phyloP scores from a whole-genome alignment of 805 yeast genomes.

The Helenozyma rhizophorensis region DNA sequence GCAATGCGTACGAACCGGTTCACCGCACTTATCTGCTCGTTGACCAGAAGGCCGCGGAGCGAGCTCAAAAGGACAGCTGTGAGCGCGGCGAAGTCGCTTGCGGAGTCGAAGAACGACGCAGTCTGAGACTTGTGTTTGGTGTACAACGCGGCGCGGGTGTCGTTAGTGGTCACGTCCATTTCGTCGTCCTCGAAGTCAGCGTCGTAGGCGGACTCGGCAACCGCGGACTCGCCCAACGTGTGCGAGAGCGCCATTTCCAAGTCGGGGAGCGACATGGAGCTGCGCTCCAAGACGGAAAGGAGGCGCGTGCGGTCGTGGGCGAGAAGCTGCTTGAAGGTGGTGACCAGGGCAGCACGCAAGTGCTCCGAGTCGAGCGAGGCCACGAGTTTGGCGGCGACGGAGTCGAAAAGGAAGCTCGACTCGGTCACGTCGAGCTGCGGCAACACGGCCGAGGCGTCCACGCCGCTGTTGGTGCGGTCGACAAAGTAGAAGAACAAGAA shows the following conservation, averaged over 20 bases:
- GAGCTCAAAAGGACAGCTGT: slow-evolving; percentile 43
- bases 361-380: slow-evolving; percentile 9
- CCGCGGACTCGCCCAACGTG: slow-evolving; percentile 40
- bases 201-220: slow-evolving; percentile 22
- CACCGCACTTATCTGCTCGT: slow-evolving; percentile 6
- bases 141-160: neutral
- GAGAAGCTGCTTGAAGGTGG: slow-evolving; percentile 21
- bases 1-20: slow-evolving; percentile 6
- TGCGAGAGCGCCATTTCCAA: slow-evolving; percentile 61
- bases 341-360: slow-evolving; percentile 14
- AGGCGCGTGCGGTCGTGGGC: slow-evolving; percentile 20
- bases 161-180: neutral
- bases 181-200: slow-evolving; percentile 6
- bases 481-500: slow-evolving; percentile 28
- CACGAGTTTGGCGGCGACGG: slow-evolving; percentile 12
- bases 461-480: slow-evolving; percentile 17
- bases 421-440: slow-evolving; percentile 17
- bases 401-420: slow-evolving; percentile 13
- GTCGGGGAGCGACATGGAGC: slow-evolving; percentile 23
- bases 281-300: slow-evolving; percentile 13
- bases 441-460: slow-evolving; percentile 19
- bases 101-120: slow-evolving; percentile 32
- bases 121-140: slow-evolving; percentile 10
- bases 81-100: slow-evolving; percentile 39
- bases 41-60: slow-evolving; percentile 20